Evolutionary conservation across 371 early-diverging fungal genomes (phyloP).

Genomic region (Rhizopus sp.): DNA sequence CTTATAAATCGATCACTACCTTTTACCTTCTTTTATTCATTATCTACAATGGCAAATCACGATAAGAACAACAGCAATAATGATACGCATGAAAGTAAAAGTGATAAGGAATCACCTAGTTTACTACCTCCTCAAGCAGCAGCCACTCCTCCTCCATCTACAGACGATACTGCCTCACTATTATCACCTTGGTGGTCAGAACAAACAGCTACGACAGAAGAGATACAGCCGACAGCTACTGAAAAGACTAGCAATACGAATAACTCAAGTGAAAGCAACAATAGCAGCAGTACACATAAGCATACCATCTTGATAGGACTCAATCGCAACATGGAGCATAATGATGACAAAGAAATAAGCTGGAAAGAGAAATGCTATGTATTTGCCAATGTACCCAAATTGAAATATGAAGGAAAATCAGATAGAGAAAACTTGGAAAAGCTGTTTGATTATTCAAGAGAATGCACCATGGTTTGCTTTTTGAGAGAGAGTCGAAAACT

Average conservation of each 20-base stretch:
- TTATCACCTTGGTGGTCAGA: constrained; percentile 34
- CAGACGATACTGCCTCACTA: constrained; percentile 19
- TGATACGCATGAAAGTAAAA: neutral
- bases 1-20: neutral
- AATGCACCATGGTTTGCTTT: constrained; percentile 29
- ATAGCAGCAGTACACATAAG: neutral
- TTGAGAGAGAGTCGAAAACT: constrained; percentile 16
- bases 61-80: neutral
- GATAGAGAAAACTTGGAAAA: constrained; percentile 13
- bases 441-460: constrained; percentile 16
- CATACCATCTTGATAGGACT: neutral
- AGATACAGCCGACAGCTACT: neutral
- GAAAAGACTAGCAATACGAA: neutral
- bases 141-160: constrained; percentile 15
- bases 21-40: neutral
- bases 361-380: constrained; percentile 26
- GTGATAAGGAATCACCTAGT: constrained; percentile 8
- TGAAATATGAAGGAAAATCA: constrained; percentile 1
- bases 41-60: neutral
- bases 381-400: constrained; percentile 12
- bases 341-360: neutral
- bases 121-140: constrained; percentile 22
- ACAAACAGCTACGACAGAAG: constrained; percentile 6
- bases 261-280: neutral
- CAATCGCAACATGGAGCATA: neutral